phyloP scores from a whole-genome alignment of 768 basidiomycete species.

The Collybiopsis luxurians region DNA sequence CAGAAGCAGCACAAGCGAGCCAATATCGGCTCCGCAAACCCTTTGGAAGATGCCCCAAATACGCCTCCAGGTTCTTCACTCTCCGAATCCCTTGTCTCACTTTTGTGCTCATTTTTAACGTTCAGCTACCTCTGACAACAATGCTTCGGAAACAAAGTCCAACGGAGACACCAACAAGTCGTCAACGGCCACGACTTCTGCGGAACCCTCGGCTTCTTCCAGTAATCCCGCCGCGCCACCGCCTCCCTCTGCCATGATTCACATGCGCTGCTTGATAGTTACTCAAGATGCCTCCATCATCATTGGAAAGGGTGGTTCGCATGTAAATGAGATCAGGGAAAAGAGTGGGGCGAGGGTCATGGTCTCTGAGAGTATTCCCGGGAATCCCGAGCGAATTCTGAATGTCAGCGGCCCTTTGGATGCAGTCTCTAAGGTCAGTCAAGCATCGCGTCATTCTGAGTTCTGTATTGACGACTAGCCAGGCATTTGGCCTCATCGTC shows the following conservation, averaged over 20 bases:
- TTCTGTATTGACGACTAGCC: slow-evolving; percentile 7
- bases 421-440: slow-evolving; percentile 92
- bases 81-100: slow-evolving; percentile 45
- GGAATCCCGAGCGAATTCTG: slow-evolving; percentile 98
- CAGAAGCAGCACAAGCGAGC: slow-evolving; percentile 80
- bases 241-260: slow-evolving; percentile 80
- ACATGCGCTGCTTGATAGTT: slow-evolving; percentile 98
- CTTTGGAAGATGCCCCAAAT: slow-evolving; percentile 60
- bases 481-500: slow-evolving; percentile 99
- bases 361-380: slow-evolving; percentile 97
- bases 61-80: slow-evolving; percentile 41
- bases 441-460: background rate
- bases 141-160: slow-evolving; percentile 20
- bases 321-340: slow-evolving; percentile 98
- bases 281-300: slow-evolving; percentile 99
- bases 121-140: slow-evolving; percentile 44
- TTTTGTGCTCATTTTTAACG: slow-evolving; percentile 60
- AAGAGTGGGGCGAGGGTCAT: slow-evolving; percentile 96
- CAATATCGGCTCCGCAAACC: slow-evolving; percentile 70
- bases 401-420: slow-evolving; percentile 96
- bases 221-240: slow-evolving; percentile 35
- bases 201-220: slow-evolving; percentile 24
- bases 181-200: slow-evolving; percentile 33
- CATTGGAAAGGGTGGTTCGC: slow-evolving; percentile 92
- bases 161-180: background rate